Percentiles rank a stretch among this genome's conserved stretches.
Conservation (phyloP, 2,329 filamentous ascomycete genomes). For the Helminthosporium solani region DNA sequence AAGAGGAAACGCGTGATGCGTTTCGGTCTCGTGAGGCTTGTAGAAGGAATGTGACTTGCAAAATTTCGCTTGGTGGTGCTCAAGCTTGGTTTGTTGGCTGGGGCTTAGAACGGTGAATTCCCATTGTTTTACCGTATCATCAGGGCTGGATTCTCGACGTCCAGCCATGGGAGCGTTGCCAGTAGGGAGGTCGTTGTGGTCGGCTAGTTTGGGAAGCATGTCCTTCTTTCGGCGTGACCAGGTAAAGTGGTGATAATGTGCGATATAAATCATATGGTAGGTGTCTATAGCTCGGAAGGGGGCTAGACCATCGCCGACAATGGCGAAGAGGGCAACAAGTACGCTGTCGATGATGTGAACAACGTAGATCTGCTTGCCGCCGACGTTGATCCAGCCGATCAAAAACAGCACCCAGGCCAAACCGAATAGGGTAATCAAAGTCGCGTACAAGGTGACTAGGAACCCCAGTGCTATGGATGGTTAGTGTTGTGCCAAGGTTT, state of each 20-base stretch:
- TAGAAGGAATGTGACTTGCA: slow-evolving; percentile 84
- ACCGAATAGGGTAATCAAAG: slow-evolving; percentile 79
- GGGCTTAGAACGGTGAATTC: slow-evolving; percentile 63
- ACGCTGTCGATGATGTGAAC: slow-evolving; percentile 58
- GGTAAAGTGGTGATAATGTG: slow-evolving; percentile 67
- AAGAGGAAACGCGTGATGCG: slow-evolving; percentile 77
- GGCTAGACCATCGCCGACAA: slow-evolving; percentile 63
- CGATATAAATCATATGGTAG: slow-evolving; percentile 83
- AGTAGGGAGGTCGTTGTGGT: slow-evolving; percentile 68
- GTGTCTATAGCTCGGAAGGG: slow-evolving; percentile 78
- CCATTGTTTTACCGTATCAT: slow-evolving; percentile 39
- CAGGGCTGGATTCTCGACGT: slow-evolving; percentile 38
- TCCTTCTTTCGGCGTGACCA: slow-evolving; percentile 66
- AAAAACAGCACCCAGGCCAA: slow-evolving; percentile 88
- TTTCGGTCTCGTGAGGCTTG: slow-evolving; percentile 82
- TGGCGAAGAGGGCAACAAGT: slow-evolving; percentile 63
- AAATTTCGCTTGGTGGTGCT: slow-evolving; percentile 78
- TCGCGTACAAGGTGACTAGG: slow-evolving; percentile 79
- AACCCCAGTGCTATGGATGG: slow-evolving; percentile 66
- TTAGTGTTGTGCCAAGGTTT: slow-evolving; percentile 9
- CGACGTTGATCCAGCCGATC: slow-evolving; percentile 86
- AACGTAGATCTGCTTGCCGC: slow-evolving; percentile 64
- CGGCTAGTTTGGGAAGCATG: slow-evolving; percentile 61
- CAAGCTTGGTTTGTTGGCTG: slow-evolving; percentile 67
- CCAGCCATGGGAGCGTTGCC: slow-evolving; percentile 47